Evolutionary conservation across 2,329 filamentous ascomycete genomes (phyloP).

Genomic region (Scedosporium boydii): DNA sequence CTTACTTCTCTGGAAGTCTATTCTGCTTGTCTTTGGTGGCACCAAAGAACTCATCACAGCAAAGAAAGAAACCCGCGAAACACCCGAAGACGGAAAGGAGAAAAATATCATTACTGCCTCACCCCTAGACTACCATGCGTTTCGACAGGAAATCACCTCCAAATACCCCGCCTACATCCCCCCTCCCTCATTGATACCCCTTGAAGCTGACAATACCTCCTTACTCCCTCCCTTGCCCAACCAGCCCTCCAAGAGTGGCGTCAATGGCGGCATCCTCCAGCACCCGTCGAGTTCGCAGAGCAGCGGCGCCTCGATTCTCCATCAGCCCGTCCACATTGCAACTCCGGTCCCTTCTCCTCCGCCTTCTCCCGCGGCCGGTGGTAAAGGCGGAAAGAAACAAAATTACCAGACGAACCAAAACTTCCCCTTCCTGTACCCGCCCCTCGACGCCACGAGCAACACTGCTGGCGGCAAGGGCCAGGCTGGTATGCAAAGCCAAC

Average conservation of each 20-base stretch:
- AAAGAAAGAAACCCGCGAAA: slow-evolving; percentile 62
- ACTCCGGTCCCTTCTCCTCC: slow-evolving; percentile 93
- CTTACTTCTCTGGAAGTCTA: slow-evolving; percentile 83
- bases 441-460: slow-evolving; percentile 80
- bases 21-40: slow-evolving; percentile 78
- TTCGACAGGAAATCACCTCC: slow-evolving; percentile 91
- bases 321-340: slow-evolving; percentile 97
- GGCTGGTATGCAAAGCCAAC: slow-evolving; percentile 66
- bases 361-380: slow-evolving; percentile 75
- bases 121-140: slow-evolving; percentile 90
- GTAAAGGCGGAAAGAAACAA: slow-evolving; percentile 94
- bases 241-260: slow-evolving; percentile 53
- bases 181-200: slow-evolving; percentile 68
- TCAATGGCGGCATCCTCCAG: slow-evolving; percentile 52
- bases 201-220: slow-evolving; percentile 85
- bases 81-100: slow-evolving; percentile 47
- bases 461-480: slow-evolving; percentile 81
- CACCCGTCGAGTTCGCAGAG: slow-evolving; percentile 42
- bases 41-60: slow-evolving; percentile 61
- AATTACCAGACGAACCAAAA: slow-evolving; percentile 99
- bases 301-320: slow-evolving; percentile 69
- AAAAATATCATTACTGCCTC: slow-evolving; percentile 84
- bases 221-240: slow-evolving; percentile 79
- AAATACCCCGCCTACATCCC: slow-evolving; percentile 97
- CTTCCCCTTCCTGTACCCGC: slow-evolving; percentile 95